These are phyloP conservation scores for Onygenales sp. DNA, from an alignment of 2,329 filamentous ascomycete species.

Conservation along the genomic window DNA sequence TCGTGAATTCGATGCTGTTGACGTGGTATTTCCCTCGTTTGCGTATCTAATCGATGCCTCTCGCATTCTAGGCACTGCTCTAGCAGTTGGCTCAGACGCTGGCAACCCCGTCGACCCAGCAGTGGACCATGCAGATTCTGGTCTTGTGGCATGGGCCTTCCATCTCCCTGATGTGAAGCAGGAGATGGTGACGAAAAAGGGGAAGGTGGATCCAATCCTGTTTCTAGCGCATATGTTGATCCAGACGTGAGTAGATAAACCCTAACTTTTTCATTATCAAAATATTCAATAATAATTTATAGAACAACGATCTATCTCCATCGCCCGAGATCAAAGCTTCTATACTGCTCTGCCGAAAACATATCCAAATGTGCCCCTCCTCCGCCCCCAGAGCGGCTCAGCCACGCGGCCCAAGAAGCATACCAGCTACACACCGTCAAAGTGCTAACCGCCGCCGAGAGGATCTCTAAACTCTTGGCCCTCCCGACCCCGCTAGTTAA, in stretches of 20 bases:
- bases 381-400: not conserved
- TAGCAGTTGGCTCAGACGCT: constrained; percentile 10
- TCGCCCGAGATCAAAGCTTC: not conserved
- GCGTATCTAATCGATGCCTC: constrained; percentile 24
- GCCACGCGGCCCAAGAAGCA: not conserved
- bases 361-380: constrained; percentile 3
- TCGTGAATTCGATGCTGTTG: constrained; percentile 21
- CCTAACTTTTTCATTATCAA: not conserved
- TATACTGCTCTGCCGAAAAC: not conserved
- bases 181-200: constrained; percentile 43
- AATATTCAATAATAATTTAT: not conserved
- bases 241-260: constrained; percentile 22
- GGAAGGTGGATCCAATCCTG: constrained; percentile 51
- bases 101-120: constrained; percentile 16
- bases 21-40: constrained; percentile 23
- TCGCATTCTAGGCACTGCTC: constrained; percentile 17
- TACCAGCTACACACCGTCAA: constrained; percentile 1
- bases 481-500: not conserved
- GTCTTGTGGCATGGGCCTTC: constrained; percentile 29
- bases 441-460: not conserved
- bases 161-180: constrained; percentile 26
- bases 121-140: constrained; percentile 22
- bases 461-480: not conserved
- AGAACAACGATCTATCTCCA: constrained; percentile 4
- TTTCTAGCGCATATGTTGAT: constrained; percentile 77